Evolutionary conservation across 139 green algal species (phyloP).

Genomic region (Micractinium sp.): DNA sequence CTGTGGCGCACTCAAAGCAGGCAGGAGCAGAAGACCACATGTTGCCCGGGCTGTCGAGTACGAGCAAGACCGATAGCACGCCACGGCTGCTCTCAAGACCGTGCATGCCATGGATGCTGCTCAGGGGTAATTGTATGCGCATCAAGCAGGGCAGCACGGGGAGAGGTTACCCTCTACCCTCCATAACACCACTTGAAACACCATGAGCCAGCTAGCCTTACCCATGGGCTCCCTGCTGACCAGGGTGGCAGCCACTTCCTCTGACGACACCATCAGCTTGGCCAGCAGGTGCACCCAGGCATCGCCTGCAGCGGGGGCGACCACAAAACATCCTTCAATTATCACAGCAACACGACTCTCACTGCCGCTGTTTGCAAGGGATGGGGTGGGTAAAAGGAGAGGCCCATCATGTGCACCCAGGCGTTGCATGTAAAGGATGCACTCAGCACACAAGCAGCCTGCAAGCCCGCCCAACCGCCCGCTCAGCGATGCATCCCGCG

Average conservation of each 20-base stretch:
- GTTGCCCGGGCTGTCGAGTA: too few relatives aligned
- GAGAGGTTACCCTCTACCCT: too few relatives aligned
- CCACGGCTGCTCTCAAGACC: too few relatives aligned
- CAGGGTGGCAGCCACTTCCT: constrained; percentile 27
- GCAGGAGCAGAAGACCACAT: too few relatives aligned
- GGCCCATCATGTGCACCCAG: not conserved
- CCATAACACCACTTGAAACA: not conserved
- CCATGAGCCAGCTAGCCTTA: not conserved
- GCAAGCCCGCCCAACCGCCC: not conserved
- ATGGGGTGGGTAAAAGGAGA: not conserved
- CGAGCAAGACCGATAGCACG: too few relatives aligned
- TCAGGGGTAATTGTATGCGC: too few relatives aligned
- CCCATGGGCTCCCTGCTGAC: constrained; percentile 15
- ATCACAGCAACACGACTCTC: too few relatives aligned
- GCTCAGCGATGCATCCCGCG: not conserved
- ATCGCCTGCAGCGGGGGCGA: not conserved
- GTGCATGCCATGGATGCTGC: too few relatives aligned
- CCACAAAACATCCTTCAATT: too few relatives aligned
- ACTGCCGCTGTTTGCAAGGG: not conserved
- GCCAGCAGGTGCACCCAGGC: constrained; percentile 37
- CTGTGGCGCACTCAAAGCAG: too few relatives aligned
- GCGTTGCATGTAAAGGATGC: not conserved
- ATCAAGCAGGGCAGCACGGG: too few relatives aligned
- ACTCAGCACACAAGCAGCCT: not conserved
- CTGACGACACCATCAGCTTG: constrained; percentile 40